Base-by-base conservation (phyloP, 75 land plant species). In the Adiantum capillusveneris region DNA sequence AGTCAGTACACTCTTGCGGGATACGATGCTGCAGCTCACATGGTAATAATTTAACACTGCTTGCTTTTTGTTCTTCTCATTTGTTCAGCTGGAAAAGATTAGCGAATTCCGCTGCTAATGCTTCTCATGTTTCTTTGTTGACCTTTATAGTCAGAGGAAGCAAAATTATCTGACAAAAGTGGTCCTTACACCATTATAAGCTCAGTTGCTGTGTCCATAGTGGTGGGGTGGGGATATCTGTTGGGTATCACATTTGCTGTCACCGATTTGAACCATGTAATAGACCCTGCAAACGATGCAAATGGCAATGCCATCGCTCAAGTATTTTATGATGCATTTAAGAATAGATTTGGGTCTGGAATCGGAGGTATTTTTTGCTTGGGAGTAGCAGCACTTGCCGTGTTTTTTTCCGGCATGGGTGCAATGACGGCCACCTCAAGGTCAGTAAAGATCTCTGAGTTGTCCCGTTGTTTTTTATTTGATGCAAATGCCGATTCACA, bases 381-480 rank as follows among this genome's bases (percentile, higher is more conserved):
- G 57, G 82, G 74, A 28, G 58, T 88, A 27, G 70, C 78, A 54
- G 97, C 84, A 31, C 72, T 84, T 22, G 89, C 95, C 13, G 61
- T 85, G 50, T 91, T 82, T 54, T 87, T 91, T 63, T 84, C 87
- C 65, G 93, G 94, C 29, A 75, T 91, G 86, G 76, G 95, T 60
- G 82, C 82, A 21, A 73, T 91, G 29, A 91, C 97, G 49, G 88
- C 95, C 77, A 91, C 88, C 62, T 90, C 96, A 9, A 86, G 94
- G 94, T 82, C 54, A 50, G 44, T 9, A 9, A 41, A 14, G n/a
- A n/a, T n/a, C n/a, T 39, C 12, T 13, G 7, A 39, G 13, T 13
- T 39, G 7, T 39, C 42, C 13, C 42, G 42, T 7, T 39, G 42
- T 39, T 39, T 39, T 39, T 39, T 39, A 39, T 9, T 39, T 39